These are phyloP conservation scores for Fomitopsis pulvina DNA, from an alignment of 768 basidiomycete species.

Conservation along the genomic window DNA sequence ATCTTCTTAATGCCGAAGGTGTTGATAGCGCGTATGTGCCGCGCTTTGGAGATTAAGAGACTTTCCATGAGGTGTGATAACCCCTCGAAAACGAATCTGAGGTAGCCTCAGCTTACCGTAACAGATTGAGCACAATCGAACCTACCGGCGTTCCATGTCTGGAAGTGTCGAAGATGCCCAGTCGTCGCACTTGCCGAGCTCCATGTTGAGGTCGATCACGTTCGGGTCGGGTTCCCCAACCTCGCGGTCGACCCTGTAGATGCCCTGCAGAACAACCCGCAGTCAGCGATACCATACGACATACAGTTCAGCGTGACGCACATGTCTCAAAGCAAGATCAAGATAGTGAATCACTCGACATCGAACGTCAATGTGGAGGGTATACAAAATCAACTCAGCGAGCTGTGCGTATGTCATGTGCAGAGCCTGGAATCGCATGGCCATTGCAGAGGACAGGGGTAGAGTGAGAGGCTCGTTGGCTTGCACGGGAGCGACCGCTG, in stretches of 20 bases:
- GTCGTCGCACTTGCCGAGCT: slow-evolving; percentile 73
- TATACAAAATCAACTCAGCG: slow-evolving; percentile 79
- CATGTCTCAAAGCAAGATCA: slow-evolving; percentile 66
- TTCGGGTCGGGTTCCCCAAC: slow-evolving; percentile 89
- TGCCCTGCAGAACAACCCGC: slow-evolving; percentile 46
- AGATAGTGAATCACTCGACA: slow-evolving; percentile 80
- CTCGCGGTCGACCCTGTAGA: slow-evolving; percentile 77
- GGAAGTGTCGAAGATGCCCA: slow-evolving; percentile 57
- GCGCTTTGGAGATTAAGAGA: slow-evolving; percentile 69
- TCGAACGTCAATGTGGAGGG: slow-evolving; percentile 81
- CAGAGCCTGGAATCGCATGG: slow-evolving; percentile 88
- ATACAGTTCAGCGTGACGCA: not conserved
- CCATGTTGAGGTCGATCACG: slow-evolving; percentile 77
- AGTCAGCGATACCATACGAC: not conserved
- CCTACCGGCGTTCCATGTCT: slow-evolving; percentile 60
- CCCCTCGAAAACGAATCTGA: slow-evolving; percentile 83
- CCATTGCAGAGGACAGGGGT: slow-evolving; percentile 85
- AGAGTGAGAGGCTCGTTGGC: slow-evolving; percentile 51
- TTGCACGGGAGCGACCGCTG: slow-evolving; percentile 31
- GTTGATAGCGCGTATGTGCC: slow-evolving; percentile 63
- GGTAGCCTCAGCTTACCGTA: not conserved
- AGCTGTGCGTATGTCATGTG: slow-evolving; percentile 88
- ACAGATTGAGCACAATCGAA: slow-evolving; percentile 6
- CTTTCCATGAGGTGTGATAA: slow-evolving; percentile 82
- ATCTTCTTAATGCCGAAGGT: slow-evolving; percentile 80